These are phyloP conservation scores for Silene vulgaris DNA, from an alignment of 179 eudicot genomes.

Conservation along the genomic window DNA sequence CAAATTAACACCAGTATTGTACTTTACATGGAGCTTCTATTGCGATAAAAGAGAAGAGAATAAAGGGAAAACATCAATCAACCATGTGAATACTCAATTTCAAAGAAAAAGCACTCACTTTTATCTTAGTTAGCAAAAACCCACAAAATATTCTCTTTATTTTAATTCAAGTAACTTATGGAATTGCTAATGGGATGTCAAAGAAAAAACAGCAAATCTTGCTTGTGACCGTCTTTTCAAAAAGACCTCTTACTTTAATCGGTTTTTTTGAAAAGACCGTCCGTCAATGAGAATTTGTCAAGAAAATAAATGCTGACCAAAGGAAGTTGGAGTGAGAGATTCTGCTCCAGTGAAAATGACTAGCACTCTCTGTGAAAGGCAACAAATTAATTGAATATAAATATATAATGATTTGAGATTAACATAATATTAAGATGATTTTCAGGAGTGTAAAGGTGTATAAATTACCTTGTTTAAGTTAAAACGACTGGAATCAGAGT, in stretches of 20 bases:
- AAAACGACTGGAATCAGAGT: too few relatives aligned
- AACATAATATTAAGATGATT: background rate
- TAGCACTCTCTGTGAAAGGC: slow-evolving; percentile 1
- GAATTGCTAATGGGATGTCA: too few relatives aligned
- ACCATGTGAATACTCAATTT: slow-evolving; percentile 1
- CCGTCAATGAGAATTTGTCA: too few relatives aligned
- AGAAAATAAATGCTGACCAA: background rate
- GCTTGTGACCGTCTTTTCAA: too few relatives aligned
- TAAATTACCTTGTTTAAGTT: background rate
- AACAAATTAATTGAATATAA: background rate
- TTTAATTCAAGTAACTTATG: background rate
- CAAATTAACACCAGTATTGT: background rate
- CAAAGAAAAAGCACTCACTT: slow-evolving; percentile 11
- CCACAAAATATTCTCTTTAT: background rate
- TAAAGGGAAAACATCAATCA: background rate
- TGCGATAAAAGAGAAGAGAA: background rate
- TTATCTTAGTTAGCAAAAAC: background rate
- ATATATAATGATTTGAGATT: background rate
- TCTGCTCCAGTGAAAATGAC: slow-evolving; percentile 12
- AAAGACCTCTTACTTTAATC: too few relatives aligned
- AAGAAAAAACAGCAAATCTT: too few relatives aligned
- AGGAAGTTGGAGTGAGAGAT: slow-evolving; percentile 4
- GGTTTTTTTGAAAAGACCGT: too few relatives aligned
- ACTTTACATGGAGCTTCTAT: too few relatives aligned
- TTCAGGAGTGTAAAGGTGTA: background rate